phyloP scores from a whole-genome alignment of 73 alveolate genomes.

The Paramecium pentaurelia region DNA sequence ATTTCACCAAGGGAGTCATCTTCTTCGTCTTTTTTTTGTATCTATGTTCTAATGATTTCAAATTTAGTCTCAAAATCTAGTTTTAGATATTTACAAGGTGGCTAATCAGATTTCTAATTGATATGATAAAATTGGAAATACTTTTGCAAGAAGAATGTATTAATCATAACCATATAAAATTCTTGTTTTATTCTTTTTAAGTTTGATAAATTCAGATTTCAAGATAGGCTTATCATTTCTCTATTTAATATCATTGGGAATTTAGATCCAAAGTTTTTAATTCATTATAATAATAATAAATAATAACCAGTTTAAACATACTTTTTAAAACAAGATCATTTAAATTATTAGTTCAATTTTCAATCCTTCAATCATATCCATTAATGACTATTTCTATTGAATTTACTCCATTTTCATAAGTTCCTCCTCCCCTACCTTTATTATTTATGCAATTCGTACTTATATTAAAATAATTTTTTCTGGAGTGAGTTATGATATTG shows the following conservation, averaged over 20 bases:
- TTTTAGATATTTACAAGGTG: not conserved
- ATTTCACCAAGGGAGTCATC: slow-evolving; percentile 16
- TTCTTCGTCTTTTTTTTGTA: slow-evolving; percentile 4
- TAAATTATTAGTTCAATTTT: not conserved
- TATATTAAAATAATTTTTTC: too few species aligned
- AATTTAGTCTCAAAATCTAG: slow-evolving; percentile 28
- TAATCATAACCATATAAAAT: not conserved
- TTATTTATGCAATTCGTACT: too few species aligned
- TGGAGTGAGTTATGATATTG: not conserved
- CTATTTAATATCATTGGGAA: slow-evolving; percentile 1
- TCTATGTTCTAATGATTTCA: not conserved
- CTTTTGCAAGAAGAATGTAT: not conserved
- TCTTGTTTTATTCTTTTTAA: not conserved
- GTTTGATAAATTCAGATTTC: not conserved
- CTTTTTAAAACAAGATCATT: not conserved
- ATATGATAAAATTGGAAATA: not conserved
- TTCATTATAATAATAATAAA: not conserved
- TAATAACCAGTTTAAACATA: not conserved
- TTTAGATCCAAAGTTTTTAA: slow-evolving; percentile 19
- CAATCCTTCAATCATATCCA: not conserved
- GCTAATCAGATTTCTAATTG: not conserved
- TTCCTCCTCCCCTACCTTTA: not conserved
- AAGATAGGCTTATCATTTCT: not conserved
- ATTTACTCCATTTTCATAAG: not conserved
- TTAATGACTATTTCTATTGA: not conserved